Evolutionary conservation across 148 eudicot species (phyloP), one percentile per base, ranked within the genome.

Genomic region (Amaranthus cruentus): DNA sequence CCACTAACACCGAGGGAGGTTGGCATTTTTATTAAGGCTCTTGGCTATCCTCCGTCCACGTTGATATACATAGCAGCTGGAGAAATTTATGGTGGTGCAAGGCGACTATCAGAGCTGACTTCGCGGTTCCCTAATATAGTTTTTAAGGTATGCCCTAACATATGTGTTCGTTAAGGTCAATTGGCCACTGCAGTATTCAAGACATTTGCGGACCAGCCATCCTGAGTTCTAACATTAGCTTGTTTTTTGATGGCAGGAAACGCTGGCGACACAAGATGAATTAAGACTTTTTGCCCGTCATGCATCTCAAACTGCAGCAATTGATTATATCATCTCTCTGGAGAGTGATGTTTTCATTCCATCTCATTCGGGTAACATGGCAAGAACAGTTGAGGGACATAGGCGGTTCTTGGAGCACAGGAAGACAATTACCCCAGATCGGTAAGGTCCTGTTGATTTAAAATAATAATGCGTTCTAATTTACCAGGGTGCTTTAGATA

Each of bases 321-420:
- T 93, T 75, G 98, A 93, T 84, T 93, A 90, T 70, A 87, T 93
- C 49, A 86, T 93, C 46, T 93, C 96, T 28, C 78, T 90, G 58
- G 94, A 93, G 77, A 90, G 98, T 79, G 87, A 90, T 75, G 83
- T 90, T 68, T 93, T 93, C 79, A 80, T 93, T 80, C 89, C 98
- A 46, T 87, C 98, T 71, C 83, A 88, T 81, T 87, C 94, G 14
- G 98, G 98, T 70, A 90, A 93, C 82, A 93, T 93, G 98, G 98
- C 98, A 50, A 83, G 91, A 80, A 84, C 96, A 73, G 90, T 93
- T 82, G 98, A 93, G 77, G 98, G 98, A 54, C 98, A 93, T 73
- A 92, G 98, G 28, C 85, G 96, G 79, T 88, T 93, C 76, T 80
- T 93, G 57, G 91, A 93, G 73, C 96, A 93, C 78, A 77, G 88